Evolutionary conservation across 2,329 filamentous ascomycete genomes (phyloP).

Genomic region (Fusarium sp.): DNA sequence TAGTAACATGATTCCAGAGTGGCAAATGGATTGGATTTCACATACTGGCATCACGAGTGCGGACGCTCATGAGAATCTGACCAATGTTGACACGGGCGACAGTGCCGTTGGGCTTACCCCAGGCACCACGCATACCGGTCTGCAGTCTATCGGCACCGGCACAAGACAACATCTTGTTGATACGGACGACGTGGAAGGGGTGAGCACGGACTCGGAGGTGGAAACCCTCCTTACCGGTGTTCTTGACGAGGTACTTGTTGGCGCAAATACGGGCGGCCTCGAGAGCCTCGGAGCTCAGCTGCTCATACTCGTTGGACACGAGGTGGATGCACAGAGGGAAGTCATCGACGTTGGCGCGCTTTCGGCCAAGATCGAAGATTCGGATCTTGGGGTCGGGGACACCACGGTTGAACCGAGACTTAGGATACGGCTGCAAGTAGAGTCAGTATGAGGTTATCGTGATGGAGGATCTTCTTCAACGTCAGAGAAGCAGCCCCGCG

Average conservation of each 20-base stretch:
- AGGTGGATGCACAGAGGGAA: slow-evolving; percentile 99
- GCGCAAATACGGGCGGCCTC: slow-evolving; percentile 99
- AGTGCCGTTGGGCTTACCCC: slow-evolving; percentile 98
- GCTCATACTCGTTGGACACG: slow-evolving; percentile 99
- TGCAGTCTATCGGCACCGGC: slow-evolving; percentile 99
- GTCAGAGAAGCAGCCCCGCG: neutral
- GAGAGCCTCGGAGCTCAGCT: slow-evolving; percentile 99
- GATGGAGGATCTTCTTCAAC: slow-evolving; percentile 1
- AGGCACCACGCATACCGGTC: slow-evolving; percentile 99
- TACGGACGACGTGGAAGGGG: slow-evolving; percentile 99
- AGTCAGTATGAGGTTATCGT: slow-evolving; percentile 29
- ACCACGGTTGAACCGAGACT: slow-evolving; percentile 99
- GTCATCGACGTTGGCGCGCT: slow-evolving; percentile 98
- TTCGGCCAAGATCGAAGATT: slow-evolving; percentile 99
- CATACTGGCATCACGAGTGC: slow-evolving; percentile 92
- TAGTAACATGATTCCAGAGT: slow-evolving; percentile 41
- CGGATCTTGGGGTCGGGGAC: slow-evolving; percentile 86
- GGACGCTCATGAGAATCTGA: slow-evolving; percentile 97
- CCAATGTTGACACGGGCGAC: slow-evolving; percentile 99
- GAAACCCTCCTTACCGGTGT: slow-evolving; percentile 78
- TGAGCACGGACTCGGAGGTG: slow-evolving; percentile 86
- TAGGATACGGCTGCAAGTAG: slow-evolving; percentile 84
- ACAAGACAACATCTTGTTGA: slow-evolving; percentile 99
- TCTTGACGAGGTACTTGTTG: slow-evolving; percentile 95
- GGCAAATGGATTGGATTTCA: slow-evolving; percentile 43